Evolutionary conservation across 2,329 filamentous ascomycete species (phyloP).

Genomic region (Hypoxylon sp.): DNA sequence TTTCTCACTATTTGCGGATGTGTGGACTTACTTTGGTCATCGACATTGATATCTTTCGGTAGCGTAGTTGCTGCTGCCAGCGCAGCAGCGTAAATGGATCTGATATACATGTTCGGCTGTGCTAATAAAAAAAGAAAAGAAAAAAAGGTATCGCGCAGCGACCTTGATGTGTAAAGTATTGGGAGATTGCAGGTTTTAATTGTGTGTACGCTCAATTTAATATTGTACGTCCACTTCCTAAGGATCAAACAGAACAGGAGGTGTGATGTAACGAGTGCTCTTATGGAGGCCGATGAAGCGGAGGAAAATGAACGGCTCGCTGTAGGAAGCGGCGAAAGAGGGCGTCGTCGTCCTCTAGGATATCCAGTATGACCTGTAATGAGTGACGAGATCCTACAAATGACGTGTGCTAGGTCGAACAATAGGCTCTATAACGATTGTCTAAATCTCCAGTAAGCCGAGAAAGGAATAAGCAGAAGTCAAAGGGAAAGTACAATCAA

Average conservation of each 20-base stretch:
- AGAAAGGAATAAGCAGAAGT: constrained; percentile 24
- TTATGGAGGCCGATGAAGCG: constrained; percentile 15
- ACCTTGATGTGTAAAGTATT: constrained; percentile 23
- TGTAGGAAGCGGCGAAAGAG: constrained; percentile 10
- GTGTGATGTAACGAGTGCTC: constrained; percentile 11
- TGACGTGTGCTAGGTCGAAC: constrained; percentile 18
- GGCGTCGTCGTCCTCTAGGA: constrained; percentile 20
- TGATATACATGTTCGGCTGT: constrained; percentile 47
- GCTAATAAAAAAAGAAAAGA: constrained; percentile 13
- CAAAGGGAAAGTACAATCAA: constrained; percentile 35
- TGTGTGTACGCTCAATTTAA: constrained; percentile 25
- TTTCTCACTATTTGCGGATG: neutral
- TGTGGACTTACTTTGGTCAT: constrained; percentile 41
- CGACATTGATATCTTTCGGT: constrained; percentile 58
- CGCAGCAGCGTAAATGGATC: constrained; percentile 47
- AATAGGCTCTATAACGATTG: constrained; percentile 26
- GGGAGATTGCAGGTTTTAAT: constrained; percentile 29
- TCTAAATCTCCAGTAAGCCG: constrained; percentile 17
- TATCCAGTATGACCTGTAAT: constrained; percentile 1
- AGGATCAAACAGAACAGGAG: constrained; percentile 16
- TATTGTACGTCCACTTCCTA: constrained; percentile 22
- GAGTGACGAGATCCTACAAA: constrained; percentile 18
- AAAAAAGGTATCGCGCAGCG: constrained; percentile 34
- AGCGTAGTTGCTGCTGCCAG: constrained; percentile 48
- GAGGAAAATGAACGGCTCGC: constrained; percentile 9